Percentiles rank a stretch among this genome's conserved stretches.
phyloP scores from a whole-genome alignment of 306 rosid genomes.

The Senna siamea region DNA sequence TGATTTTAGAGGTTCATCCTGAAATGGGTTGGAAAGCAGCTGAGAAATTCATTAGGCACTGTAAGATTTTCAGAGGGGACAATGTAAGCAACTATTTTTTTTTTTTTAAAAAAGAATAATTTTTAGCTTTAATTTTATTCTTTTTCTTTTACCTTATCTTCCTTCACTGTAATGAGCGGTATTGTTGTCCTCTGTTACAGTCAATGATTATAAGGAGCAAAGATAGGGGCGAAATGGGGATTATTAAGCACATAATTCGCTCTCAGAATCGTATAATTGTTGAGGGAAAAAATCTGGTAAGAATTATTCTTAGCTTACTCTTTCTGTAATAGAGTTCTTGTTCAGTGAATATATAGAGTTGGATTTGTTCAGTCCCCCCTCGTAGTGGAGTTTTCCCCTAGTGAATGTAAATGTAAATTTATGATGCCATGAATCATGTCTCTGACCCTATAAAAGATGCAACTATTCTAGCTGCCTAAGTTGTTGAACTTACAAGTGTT shows the following conservation, averaged over 20 bases:
- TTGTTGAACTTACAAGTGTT: not conserved
- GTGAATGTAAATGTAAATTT: not conserved
- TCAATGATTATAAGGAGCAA: not conserved
- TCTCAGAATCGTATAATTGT: conserved; percentile 5
- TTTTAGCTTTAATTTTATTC: not conserved
- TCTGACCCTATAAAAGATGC: not conserved
- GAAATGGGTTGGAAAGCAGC: conserved; percentile 98
- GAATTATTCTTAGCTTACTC: not conserved
- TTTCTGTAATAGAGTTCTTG: not conserved
- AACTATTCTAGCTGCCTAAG: not conserved
- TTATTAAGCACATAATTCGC: conserved; percentile 45
- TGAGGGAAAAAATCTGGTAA: conserved; percentile 11
- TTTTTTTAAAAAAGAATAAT: not conserved
- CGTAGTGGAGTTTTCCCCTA: not conserved
- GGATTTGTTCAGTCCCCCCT: not conserved
- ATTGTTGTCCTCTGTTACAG: conserved; percentile 4
- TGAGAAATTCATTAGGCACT: conserved; percentile 82
- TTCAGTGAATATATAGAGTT: not conserved
- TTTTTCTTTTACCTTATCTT: not conserved
- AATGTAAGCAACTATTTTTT: conserved; percentile 51
- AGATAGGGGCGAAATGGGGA: conserved; percentile 9
- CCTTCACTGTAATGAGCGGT: not conserved
- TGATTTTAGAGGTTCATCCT: conserved; percentile 15
- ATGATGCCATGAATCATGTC: not conserved
- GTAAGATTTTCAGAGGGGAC: conserved; percentile 88